Evolutionary conservation across 2,329 filamentous ascomycete species (phyloP).

Genomic region (Apiospora pterosperma): DNA sequence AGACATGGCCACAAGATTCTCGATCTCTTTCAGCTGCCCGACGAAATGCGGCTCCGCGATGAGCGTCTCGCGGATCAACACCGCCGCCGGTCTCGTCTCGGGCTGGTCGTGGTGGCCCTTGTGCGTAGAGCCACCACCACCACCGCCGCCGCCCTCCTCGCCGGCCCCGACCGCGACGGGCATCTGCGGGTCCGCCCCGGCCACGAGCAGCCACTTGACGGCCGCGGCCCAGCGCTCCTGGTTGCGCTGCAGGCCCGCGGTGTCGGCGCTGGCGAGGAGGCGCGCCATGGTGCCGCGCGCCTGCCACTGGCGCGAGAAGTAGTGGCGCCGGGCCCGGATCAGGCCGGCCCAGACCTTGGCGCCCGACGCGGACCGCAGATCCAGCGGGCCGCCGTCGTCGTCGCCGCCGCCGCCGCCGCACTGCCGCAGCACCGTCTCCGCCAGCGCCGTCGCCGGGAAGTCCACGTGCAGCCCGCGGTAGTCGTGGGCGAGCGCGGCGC

Average conservation of each 20-base stretch:
- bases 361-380: slow-evolving; percentile 9
- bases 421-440: neutral
- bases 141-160: neutral
- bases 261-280: slow-evolving; percentile 18
- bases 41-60: neutral
- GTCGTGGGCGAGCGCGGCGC: neutral
- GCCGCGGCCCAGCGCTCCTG: slow-evolving; percentile 27
- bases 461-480: neutral
- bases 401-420: too few relatives aligned
- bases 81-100: neutral
- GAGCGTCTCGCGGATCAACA: neutral
- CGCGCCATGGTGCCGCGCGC: neutral
- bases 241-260: slow-evolving; percentile 20
- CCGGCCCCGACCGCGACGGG: neutral
- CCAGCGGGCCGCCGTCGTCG: neutral
- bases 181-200: slow-evolving; percentile 20
- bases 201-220: slow-evolving; percentile 23
- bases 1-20: neutral
- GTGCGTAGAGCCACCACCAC: too few relatives aligned
- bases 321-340: slow-evolving; percentile 24
- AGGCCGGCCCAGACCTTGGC: slow-evolving; percentile 22
- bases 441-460: neutral
- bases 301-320: slow-evolving; percentile 18
- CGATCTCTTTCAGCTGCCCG: neutral
- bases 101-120: neutral